Evolutionary conservation across 345 rosid species (phyloP).

Genomic region (Triadica sebifera): DNA sequence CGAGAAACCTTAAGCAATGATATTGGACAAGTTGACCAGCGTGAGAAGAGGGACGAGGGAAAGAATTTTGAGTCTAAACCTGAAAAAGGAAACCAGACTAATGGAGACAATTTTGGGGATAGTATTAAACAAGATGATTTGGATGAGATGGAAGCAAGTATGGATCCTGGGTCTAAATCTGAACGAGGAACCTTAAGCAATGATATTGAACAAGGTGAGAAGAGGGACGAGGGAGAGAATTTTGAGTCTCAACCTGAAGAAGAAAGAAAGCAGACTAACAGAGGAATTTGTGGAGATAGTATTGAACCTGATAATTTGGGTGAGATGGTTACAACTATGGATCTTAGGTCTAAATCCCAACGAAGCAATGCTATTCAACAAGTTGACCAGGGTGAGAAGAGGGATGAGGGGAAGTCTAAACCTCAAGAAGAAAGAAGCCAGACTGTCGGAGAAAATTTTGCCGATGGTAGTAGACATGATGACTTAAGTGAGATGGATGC

Average conservation of each 20-base stretch:
- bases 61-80: constrained; percentile 19
- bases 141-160: constrained; percentile 15
- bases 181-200: constrained; percentile 16
- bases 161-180: constrained; percentile 12
- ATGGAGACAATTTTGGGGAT: neutral
- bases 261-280: constrained; percentile 21
- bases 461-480: neutral
- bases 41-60: constrained; percentile 19
- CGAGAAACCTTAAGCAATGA: constrained; percentile 19
- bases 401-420: constrained; percentile 24
- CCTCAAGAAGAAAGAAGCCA: constrained; percentile 40
- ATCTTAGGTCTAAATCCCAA: constrained; percentile 14
- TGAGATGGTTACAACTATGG: constrained; percentile 13
- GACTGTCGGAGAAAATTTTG: too few species aligned
- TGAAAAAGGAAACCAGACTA: too few species aligned
- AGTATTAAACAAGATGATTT: constrained; percentile 1
- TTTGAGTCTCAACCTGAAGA: constrained; percentile 27
- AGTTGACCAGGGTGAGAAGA: constrained; percentile 15
- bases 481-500: constrained; percentile 14
- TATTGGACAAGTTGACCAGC: constrained; percentile 20
- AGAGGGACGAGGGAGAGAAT: constrained; percentile 19
- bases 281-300: constrained; percentile 31
- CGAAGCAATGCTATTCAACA: constrained; percentile 23
- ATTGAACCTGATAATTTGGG: constrained; percentile 11
- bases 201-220: constrained; percentile 22